Evolutionary conservation across 441 rosid genomes (phyloP).

Genomic region (Pelargonium australe): DNA sequence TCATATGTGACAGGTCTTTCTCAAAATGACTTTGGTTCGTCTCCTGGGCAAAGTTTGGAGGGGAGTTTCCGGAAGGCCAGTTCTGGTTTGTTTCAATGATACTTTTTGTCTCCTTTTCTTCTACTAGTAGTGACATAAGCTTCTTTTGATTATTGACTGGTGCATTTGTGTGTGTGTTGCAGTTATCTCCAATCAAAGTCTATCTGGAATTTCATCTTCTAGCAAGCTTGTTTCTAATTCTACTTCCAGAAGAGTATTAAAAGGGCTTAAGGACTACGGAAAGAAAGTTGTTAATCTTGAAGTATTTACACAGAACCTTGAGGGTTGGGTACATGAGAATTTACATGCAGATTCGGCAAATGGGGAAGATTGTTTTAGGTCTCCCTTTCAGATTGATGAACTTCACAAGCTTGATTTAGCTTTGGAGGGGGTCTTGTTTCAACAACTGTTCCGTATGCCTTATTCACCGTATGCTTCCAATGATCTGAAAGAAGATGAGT

Average conservation of each 20-base stretch:
- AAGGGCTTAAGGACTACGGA: constrained; percentile 46
- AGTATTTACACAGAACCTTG: constrained; percentile 34
- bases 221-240: constrained; percentile 33
- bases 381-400: constrained; percentile 51
- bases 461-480: constrained; percentile 29
- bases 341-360: constrained; percentile 22
- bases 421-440: constrained; percentile 55
- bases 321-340: constrained; percentile 46
- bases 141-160: not conserved
- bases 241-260: constrained; percentile 39
- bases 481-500: constrained; percentile 36
- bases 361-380: constrained; percentile 27
- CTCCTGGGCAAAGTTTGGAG: constrained; percentile 42
- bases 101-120: not conserved
- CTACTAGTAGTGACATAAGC: not conserved
- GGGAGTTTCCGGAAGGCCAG: constrained; percentile 50
- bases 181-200: constrained; percentile 41
- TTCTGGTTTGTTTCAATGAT: constrained; percentile 41
- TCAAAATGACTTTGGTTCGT: constrained; percentile 34
- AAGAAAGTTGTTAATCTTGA: constrained; percentile 34
- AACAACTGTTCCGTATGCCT: constrained; percentile 61
- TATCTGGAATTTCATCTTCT: constrained; percentile 39
- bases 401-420: constrained; percentile 53
- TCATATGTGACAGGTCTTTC: constrained; percentile 30
- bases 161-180: constrained; percentile 20